These are phyloP conservation scores for Hypoxylon fuscum DNA, from an alignment of 495 filamentous ascomycete species.

Conservation along the genomic window DNA sequence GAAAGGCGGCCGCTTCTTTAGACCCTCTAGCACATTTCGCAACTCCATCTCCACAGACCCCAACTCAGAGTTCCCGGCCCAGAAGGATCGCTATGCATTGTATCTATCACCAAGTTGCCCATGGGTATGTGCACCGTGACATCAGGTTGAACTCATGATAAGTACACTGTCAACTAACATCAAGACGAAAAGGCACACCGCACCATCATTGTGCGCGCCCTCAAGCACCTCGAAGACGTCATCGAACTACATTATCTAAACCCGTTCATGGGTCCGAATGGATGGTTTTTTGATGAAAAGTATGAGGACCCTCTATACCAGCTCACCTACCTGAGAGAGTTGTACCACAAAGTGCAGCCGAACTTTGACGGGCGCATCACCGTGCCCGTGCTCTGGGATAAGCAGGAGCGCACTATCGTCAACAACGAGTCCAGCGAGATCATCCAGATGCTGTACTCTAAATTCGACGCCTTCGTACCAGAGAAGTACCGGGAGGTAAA, in stretches of 20 bases:
- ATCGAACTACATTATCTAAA: conserved; percentile 68
- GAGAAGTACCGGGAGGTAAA: conserved; percentile 67
- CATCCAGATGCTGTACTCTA: conserved; percentile 70
- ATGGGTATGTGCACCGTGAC: conserved; percentile 56
- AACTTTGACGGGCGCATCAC: conserved; percentile 72
- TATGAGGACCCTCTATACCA: conserved; percentile 70
- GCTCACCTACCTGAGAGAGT: conserved; percentile 67
- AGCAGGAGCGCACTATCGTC: conserved; percentile 70
- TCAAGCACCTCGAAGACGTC: conserved; percentile 72
- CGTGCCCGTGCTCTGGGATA: conserved; percentile 78
- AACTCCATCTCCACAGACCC: conserved; percentile 58
- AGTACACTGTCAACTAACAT: conserved; percentile 7
- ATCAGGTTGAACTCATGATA: not conserved
- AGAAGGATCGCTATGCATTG: conserved; percentile 73
- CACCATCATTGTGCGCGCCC: conserved; percentile 66
- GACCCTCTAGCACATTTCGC: conserved; percentile 59
- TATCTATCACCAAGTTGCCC: conserved; percentile 74
- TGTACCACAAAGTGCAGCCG: conserved; percentile 72
- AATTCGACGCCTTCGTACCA: conserved; percentile 78
- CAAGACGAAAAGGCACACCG: conserved; percentile 63
- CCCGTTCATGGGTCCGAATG: conserved; percentile 60
- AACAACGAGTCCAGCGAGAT: conserved; percentile 83
- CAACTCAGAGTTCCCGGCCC: conserved; percentile 66
- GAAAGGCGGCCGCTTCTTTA: conserved; percentile 61
- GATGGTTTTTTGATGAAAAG: conserved; percentile 73